Conservation (phyloP, 2,329 filamentous ascomycete genomes). For the Onygena corvina region DNA sequence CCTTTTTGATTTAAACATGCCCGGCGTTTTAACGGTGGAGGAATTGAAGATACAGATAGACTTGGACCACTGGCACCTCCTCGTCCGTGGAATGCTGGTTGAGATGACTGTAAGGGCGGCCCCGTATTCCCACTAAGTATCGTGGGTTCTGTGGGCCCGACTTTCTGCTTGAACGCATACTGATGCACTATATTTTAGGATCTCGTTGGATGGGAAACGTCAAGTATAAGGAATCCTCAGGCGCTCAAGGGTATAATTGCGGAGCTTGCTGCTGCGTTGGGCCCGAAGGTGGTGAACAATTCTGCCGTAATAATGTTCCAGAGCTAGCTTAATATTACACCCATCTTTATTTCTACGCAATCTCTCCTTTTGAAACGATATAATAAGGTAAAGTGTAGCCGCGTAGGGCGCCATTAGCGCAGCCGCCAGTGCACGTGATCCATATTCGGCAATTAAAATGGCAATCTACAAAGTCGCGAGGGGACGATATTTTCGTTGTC, state of each 20-base stretch:
- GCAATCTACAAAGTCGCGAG: too few relatives aligned
- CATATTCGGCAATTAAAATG: neutral
- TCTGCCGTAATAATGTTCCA: slow-evolving; percentile 31
- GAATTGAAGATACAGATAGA: slow-evolving; percentile 32
- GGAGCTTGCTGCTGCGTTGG: slow-evolving; percentile 36
- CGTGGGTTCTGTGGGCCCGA: neutral
- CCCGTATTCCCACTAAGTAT: neutral
- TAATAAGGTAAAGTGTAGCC: too few relatives aligned
- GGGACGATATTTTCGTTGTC: neutral
- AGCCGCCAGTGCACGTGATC: neutral
- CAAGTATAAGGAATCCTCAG: slow-evolving; percentile 31
- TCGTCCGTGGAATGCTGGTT: slow-evolving; percentile 32
- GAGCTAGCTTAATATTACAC: neutral
- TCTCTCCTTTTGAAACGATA: too few relatives aligned
- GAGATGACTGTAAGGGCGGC: slow-evolving; percentile 36
- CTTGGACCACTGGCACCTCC: slow-evolving; percentile 34
- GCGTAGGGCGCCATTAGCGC: neutral
- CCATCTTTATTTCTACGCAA: too few relatives aligned
- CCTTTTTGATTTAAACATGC: slow-evolving; percentile 37
- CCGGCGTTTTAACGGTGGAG: slow-evolving; percentile 34
- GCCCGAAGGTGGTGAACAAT: slow-evolving; percentile 32
- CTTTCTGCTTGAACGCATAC: neutral
- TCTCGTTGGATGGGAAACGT: slow-evolving; percentile 36
- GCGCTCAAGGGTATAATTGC: slow-evolving; percentile 38
- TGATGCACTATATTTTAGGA: slow-evolving; percentile 24